Percentiles rank a stretch among this genome's conserved stretches.
Conservation (phyloP, 73 alveolate species). For the Loxodes magnus region DNA sequence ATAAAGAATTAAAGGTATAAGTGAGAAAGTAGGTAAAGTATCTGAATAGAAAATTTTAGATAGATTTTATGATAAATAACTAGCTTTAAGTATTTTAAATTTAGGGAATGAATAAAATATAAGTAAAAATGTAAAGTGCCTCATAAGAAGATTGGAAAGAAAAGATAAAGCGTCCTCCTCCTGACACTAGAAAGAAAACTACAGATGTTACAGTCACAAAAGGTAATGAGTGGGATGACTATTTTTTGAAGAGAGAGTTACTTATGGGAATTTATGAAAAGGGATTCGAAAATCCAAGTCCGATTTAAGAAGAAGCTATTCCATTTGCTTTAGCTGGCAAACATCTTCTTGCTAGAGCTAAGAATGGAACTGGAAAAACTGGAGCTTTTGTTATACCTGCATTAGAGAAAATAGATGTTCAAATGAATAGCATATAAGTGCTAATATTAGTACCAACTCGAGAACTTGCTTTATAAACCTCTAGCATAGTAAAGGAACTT, state of each 20-base stretch:
- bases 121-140: too few species aligned
- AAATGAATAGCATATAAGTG: slow-evolving; percentile 50
- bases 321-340: slow-evolving; percentile 71
- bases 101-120: too few species aligned
- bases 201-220: slow-evolving; percentile 64
- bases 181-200: neutral
- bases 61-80: too few species aligned
- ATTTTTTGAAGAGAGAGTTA: slow-evolving; percentile 43
- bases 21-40: too few species aligned
- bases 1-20: too few species aligned
- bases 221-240: slow-evolving; percentile 90
- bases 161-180: too few species aligned
- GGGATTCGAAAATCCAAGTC: slow-evolving; percentile 91
- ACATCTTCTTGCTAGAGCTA: slow-evolving; percentile 82
- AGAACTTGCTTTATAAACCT: slow-evolving; percentile 69
- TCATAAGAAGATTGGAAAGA: too few species aligned
- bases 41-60: too few species aligned
- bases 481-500: slow-evolving; percentile 25
- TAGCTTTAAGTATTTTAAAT: too few species aligned
- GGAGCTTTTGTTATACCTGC: slow-evolving; percentile 62
- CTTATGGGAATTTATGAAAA: slow-evolving; percentile 77
- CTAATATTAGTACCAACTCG: slow-evolving; percentile 86
- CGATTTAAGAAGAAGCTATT: slow-evolving; percentile 87
- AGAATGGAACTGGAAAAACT: slow-evolving; percentile 90
- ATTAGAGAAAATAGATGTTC: slow-evolving; percentile 50